Conservation (phyloP, 2,329 filamentous ascomycete genomes). For the Fusarium solani-melongenae region DNA sequence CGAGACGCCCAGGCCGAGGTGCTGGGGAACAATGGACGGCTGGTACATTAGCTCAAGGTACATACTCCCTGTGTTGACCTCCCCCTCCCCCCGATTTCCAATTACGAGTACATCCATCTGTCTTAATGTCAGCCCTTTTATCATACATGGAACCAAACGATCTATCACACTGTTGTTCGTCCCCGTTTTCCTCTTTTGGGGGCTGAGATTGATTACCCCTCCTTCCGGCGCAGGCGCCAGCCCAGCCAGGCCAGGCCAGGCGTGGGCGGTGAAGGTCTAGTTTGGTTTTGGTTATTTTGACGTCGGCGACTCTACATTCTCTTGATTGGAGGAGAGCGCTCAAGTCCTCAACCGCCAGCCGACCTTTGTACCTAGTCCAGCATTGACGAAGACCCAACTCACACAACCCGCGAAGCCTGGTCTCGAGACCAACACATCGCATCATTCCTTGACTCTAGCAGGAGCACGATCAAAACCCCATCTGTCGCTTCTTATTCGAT, state of each 20-base stretch:
- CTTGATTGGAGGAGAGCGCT: constrained; percentile 43
- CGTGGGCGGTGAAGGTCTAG: constrained; percentile 41
- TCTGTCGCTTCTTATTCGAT: neutral
- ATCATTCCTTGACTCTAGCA: constrained; percentile 6
- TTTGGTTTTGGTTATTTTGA: constrained; percentile 35
- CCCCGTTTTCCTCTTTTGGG: neutral
- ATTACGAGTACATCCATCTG: neutral
- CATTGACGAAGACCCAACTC: constrained; percentile 35
- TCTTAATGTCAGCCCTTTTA: neutral
- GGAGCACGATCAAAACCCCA: neutral
- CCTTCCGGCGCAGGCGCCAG: constrained; percentile 24
- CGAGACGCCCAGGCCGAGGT: neutral
- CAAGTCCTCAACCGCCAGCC: constrained; percentile 31
- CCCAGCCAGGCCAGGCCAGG: neutral
- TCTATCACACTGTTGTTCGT: neutral
- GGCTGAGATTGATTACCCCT: constrained; percentile 34
- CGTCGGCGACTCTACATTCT: constrained; percentile 27
- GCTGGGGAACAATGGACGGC: constrained; percentile 6
- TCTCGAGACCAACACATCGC: constrained; percentile 23
- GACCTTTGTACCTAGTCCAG: constrained; percentile 8
- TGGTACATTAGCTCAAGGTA: neutral
- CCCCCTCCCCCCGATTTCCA: neutral
- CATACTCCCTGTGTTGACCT: neutral
- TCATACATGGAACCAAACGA: neutral
- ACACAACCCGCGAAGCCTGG: constrained; percentile 32